Evolutionary conservation across 495 filamentous ascomycete species (phyloP).

Genomic region (Xylaria castorea): DNA sequence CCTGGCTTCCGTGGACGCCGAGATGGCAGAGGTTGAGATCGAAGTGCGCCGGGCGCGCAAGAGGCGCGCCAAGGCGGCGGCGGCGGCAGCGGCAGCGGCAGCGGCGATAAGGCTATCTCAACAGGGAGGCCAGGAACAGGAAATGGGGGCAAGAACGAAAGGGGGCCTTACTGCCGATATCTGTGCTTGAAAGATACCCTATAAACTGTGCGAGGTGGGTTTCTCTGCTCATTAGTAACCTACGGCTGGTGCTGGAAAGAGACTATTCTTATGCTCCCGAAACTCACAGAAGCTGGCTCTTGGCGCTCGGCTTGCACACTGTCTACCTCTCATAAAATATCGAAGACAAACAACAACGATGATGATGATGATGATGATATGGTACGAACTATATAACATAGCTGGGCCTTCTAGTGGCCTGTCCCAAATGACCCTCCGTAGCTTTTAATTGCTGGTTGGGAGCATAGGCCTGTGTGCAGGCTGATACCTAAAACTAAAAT

Average conservation of each 20-base stretch:
- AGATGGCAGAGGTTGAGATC: slow-evolving; percentile 59
- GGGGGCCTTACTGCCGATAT: background rate
- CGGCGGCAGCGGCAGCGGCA: slow-evolving; percentile 42
- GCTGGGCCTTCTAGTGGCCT: background rate
- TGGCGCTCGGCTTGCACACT: background rate
- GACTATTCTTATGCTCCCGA: background rate
- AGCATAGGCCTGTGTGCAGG: background rate
- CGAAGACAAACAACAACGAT: background rate
- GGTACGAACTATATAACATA: background rate
- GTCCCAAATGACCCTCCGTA: background rate
- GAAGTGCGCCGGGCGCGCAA: slow-evolving; percentile 58
- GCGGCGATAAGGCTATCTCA: slow-evolving; percentile 27
- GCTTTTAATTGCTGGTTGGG: background rate
- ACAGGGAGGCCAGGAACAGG: slow-evolving; percentile 26
- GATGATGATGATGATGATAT: background rate
- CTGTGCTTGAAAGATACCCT: background rate
- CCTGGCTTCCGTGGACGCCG: slow-evolving; percentile 49
- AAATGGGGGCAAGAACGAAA: slow-evolving; percentile 23
- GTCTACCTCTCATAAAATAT: background rate
- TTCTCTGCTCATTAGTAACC: background rate
- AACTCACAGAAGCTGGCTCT: background rate
- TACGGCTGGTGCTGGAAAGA: background rate
- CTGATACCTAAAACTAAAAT: background rate
- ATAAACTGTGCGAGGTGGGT: background rate
- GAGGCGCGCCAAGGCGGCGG: slow-evolving; percentile 52